Evolutionary conservation across 176 grass and related monocot species (phyloP).

Genomic region (Triticum monococcum): DNA sequence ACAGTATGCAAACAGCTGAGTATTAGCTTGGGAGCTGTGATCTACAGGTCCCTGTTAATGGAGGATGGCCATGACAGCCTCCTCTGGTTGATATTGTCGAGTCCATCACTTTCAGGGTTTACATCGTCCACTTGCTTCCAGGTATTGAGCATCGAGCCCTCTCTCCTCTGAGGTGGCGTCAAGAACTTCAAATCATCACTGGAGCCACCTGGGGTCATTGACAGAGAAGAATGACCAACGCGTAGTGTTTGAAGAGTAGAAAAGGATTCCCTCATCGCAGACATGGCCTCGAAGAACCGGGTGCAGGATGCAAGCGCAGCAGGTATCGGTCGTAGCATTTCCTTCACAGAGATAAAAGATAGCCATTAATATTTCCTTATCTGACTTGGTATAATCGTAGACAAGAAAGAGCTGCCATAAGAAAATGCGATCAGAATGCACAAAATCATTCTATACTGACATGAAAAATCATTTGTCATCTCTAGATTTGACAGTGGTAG

Average conservation of each 20-base stretch:
- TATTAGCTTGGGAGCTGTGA: neutral
- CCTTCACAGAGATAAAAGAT: constrained; percentile 45
- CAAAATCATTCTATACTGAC: neutral
- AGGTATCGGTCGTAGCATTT: constrained; percentile 94
- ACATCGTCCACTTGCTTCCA: constrained; percentile 51
- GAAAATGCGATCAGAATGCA: neutral
- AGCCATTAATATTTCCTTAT: neutral
- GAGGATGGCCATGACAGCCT: constrained; percentile 74
- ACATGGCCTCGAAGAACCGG: constrained; percentile 98
- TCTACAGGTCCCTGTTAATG: constrained; percentile 59
- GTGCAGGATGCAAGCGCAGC: constrained; percentile 95
- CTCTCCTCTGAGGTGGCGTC: constrained; percentile 57
- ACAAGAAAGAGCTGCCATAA: neutral
- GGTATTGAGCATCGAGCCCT: constrained; percentile 35
- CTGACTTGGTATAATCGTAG: neutral
- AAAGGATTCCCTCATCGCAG: constrained; percentile 97
- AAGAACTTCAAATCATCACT: constrained; percentile 58
- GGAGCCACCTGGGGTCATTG: constrained; percentile 44
- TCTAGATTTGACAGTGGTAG: neutral
- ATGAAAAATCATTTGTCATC: neutral
- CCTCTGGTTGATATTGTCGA: constrained; percentile 55
- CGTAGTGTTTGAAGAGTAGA: constrained; percentile 79
- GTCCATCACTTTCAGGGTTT: constrained; percentile 31
- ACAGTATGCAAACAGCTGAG: neutral
- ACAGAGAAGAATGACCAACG: constrained; percentile 47